Conservation (phyloP, 192 early-diverging fungal genomes). For the Coemansia sp. region DNA sequence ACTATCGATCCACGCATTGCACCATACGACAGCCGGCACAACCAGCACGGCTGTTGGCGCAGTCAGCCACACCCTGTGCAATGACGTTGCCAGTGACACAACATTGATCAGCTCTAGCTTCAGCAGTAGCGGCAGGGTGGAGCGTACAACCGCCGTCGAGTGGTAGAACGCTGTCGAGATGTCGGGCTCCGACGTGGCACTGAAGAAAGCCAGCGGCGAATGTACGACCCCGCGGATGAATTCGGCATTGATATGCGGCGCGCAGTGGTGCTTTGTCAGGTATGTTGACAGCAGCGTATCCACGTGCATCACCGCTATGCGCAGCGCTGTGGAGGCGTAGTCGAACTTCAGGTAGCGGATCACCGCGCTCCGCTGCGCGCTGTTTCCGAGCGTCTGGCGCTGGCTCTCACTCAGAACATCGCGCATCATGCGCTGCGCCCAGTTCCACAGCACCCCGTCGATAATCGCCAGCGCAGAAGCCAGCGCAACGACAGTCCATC, state of each 20-base stretch:
- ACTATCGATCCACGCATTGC: neutral
- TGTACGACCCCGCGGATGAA: slow-evolving; percentile 9
- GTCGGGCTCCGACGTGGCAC: neutral
- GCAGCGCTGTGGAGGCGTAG: neutral
- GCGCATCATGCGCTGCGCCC: neutral
- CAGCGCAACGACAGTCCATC: neutral
- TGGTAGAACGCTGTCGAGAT: slow-evolving; percentile 10
- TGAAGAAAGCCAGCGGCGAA: slow-evolving; percentile 7
- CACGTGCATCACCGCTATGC: neutral
- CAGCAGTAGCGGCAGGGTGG: slow-evolving; percentile 5
- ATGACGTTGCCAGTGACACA: neutral
- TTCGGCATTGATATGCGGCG: slow-evolving; percentile 14
- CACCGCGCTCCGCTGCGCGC: neutral
- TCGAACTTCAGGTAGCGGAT: slow-evolving; percentile 12
- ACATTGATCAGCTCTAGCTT: slow-evolving; percentile 10
- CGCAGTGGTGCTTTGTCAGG: neutral
- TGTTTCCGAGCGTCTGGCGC: neutral
- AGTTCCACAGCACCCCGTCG: neutral
- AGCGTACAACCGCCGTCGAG: neutral
- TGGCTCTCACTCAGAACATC: neutral
- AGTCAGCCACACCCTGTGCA: neutral
- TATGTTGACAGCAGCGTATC: neutral
- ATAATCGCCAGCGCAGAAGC: neutral
- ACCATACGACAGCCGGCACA: neutral
- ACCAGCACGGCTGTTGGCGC: neutral